Base-by-base conservation (phyloP, 352 stramenopile genomes). In the Elongisporangium prolatum region DNA sequence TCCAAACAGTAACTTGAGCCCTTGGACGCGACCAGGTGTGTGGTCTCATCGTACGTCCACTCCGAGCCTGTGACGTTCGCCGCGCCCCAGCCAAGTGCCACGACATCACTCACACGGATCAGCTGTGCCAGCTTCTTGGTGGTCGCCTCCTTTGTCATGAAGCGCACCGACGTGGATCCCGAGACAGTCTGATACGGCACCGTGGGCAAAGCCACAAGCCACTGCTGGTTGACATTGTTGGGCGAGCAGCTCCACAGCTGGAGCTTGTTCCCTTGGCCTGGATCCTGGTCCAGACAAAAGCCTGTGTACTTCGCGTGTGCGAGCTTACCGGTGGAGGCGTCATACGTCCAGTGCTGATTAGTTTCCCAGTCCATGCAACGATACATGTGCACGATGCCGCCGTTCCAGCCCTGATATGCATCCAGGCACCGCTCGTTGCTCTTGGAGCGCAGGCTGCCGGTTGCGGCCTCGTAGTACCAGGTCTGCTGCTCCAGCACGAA, bases 271-370 rank as follows among this genome's bases (percentile, higher is more conserved):
- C 56, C 56, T 37, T 82, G 64, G 0, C 25, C 59, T 11, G 74
- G 49, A 53, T 83, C 76, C 63, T 59, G 63, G 60, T 90, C 80
- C 0, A 92, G 59, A 47, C 83, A 92, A 50, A 89, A 75, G n/a
- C 69, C 71, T 21, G 63, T 54, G 63, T 87, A 71, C 11, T 52
- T 72, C 2, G 51, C 61, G 48, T 89, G 74, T 34, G 66, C 69
- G 0, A 91, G 56, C 55, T 74, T 64, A 1, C 72, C 70, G 1
- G 82, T 85, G 1, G 59, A 22, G 21, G 69, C 63, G 18, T 91
- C 75, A 54, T 74, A 86, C 44, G 52, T 68, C 79, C 79, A 91
- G 57, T 86, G 84, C 61, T 91, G 82, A 67, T 91, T 88, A 18
- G 10, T 18, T 53, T 88, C 75, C 21, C 61, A 62, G 21, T 81